A percentile compares a stretch with the other conserved stretches of the same genome.
Conservation (phyloP, 116 monocot genomes). For the Thalassia testudinum region DNA sequence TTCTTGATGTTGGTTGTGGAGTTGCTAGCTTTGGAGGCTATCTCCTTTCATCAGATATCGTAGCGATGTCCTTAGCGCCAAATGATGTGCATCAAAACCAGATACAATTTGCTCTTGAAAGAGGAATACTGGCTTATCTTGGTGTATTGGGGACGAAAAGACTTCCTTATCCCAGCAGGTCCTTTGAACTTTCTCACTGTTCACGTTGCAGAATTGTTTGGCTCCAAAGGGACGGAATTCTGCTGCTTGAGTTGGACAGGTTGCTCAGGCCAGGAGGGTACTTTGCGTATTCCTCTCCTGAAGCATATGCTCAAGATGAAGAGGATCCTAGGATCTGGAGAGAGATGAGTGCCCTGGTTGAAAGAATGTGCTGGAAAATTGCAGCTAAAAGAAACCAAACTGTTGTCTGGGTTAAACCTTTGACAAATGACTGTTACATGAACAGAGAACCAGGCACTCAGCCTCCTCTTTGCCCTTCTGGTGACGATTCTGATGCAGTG, state of each 20-base stretch:
- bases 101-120: slow-evolving; percentile 90
- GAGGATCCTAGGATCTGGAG: slow-evolving; percentile 62
- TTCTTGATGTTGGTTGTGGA: slow-evolving; percentile 89
- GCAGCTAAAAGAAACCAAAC: slow-evolving; percentile 79
- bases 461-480: slow-evolving; percentile 54
- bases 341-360: slow-evolving; percentile 59
- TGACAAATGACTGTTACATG: slow-evolving; percentile 52
- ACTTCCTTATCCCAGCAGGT: slow-evolving; percentile 66
- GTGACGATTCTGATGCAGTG: slow-evolving; percentile 59
- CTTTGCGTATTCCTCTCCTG: slow-evolving; percentile 82
- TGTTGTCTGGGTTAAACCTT: slow-evolving; percentile 76
- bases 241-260: slow-evolving; percentile 69
- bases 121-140: slow-evolving; percentile 71
- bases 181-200: slow-evolving; percentile 86
- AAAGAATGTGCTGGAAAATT: slow-evolving; percentile 77
- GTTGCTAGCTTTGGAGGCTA: slow-evolving; percentile 97
- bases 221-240: slow-evolving; percentile 81
- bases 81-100: slow-evolving; percentile 97
- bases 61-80: slow-evolving; percentile 83
- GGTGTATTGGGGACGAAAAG: slow-evolving; percentile 80
- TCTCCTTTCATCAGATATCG: slow-evolving; percentile 48
- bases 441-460: slow-evolving; percentile 43
- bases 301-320: slow-evolving; percentile 73
- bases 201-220: slow-evolving; percentile 89
- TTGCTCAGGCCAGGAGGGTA: slow-evolving; percentile 81